These are phyloP conservation scores for Peronosclerospora sorghi DNA, from an alignment of 352 stramenopile genomes.

Conservation along the genomic window DNA sequence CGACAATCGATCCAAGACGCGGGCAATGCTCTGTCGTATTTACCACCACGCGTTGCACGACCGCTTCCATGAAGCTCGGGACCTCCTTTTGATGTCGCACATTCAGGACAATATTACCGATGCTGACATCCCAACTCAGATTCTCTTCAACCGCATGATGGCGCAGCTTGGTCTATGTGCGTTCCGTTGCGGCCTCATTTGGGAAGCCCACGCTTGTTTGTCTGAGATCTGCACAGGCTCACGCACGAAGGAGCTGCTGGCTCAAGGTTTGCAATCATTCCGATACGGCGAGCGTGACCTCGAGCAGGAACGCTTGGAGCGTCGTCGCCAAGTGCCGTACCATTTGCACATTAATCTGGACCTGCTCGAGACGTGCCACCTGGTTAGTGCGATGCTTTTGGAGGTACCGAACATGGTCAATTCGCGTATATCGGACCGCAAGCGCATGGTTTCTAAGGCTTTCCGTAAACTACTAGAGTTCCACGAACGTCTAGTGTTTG, in stretches of 20 bases:
- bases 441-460: slow-evolving; percentile 89
- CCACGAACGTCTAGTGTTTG: slow-evolving; percentile 91
- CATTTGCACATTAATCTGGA: slow-evolving; percentile 99
- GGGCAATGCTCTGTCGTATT: slow-evolving; percentile 98
- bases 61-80: slow-evolving; percentile 96
- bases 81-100: slow-evolving; percentile 97
- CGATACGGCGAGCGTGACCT: slow-evolving; percentile 89
- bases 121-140: slow-evolving; percentile 91
- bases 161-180: slow-evolving; percentile 90
- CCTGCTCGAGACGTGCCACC: slow-evolving; percentile 94
- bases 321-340: slow-evolving; percentile 94
- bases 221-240: slow-evolving; percentile 92
- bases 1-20: slow-evolving; percentile 88
- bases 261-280: slow-evolving; percentile 90
- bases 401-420: slow-evolving; percentile 97
- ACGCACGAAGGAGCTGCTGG: slow-evolving; percentile 94
- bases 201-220: slow-evolving; percentile 94
- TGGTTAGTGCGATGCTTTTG: slow-evolving; percentile 97
- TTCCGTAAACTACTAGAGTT: slow-evolving; percentile 91
- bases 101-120: slow-evolving; percentile 94
- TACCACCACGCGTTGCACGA: slow-evolving; percentile 97
- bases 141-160: slow-evolving; percentile 96
- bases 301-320: slow-evolving; percentile 96
- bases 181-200: slow-evolving; percentile 93
- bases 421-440: slow-evolving; percentile 60